Evolutionary conservation across 352 stramenopile genomes (phyloP), one percentile per base, ranked within the genome.

Genomic region (Globisporangium mamillatum): DNA sequence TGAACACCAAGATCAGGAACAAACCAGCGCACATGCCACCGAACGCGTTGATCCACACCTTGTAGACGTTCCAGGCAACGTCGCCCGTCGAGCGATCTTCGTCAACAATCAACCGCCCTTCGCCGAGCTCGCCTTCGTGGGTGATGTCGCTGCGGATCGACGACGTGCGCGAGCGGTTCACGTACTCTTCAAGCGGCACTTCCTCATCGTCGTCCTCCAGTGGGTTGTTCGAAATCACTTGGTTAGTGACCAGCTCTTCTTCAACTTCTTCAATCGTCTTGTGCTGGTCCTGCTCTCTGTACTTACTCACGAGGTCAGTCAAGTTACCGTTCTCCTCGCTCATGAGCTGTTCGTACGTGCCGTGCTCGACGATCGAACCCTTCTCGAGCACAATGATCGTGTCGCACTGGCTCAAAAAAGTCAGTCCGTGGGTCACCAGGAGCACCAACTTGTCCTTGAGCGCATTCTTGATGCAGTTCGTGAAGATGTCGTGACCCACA

Each of bases 401-500:
- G 60, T 88, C 75, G 59, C 75, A 81, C 29, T 84, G 93, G 62
- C 86, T 80, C 59, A 86, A 81, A 65, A 98, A 83, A 67, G 89
- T 96, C 60, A 98, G 88, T 9, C 54, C 57, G 56, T 99, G 80
- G 36, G 94, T 97, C 76, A 99, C 97, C 18, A 98, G 93, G 2
- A 98, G 82, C 52, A 99, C 86, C 29, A 99, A 69, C 68, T 94
- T 94, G 71, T 86, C 75, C 71, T 92, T 77, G 22, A 91, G 75
- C 22, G 96, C 77, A 48, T 78, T 77, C 69, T 89, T 85, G 71
- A 99, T 97, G 68, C 94, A 98, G 55, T 99, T 72, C 8, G 89
- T 74, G 69, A 99, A 99, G 32, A 99, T 89, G 69, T 98, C 90
- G 64, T 88, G 88, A 14, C 90, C 97, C 6, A 99, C 97, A 73